These are phyloP conservation scores for Fusarium chuoi DNA, from an alignment of 2,329 filamentous ascomycete species.

Conservation along the genomic window DNA sequence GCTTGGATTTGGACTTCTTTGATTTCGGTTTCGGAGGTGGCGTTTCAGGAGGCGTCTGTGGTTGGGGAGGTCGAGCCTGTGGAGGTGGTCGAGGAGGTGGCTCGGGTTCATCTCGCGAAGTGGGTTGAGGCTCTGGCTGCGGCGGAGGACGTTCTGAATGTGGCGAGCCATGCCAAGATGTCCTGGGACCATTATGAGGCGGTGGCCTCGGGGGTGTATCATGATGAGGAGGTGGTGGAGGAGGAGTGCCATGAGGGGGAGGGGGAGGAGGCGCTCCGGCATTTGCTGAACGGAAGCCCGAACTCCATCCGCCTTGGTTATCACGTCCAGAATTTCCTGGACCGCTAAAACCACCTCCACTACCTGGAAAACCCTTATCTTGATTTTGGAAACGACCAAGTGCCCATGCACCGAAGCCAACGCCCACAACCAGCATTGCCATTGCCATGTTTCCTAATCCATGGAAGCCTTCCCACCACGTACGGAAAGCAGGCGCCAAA, in stretches of 20 bases:
- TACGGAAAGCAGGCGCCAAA: conserved; percentile 76
- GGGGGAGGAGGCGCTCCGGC: conserved; percentile 49
- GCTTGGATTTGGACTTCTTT: conserved; percentile 12
- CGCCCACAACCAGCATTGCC: conserved; percentile 74
- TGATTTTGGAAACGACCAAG: conserved; percentile 52
- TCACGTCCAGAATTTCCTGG: conserved; percentile 35
- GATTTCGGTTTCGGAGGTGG: conserved; percentile 42
- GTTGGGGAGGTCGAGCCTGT: conserved; percentile 29
- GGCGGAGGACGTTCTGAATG: conserved; percentile 40
- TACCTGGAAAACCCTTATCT: conserved; percentile 35
- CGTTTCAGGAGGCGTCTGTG: conserved; percentile 34
- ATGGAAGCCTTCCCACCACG: conserved; percentile 78
- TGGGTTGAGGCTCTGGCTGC: conserved; percentile 31
- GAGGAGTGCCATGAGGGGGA: conserved; percentile 48
- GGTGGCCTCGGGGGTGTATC: conserved; percentile 42
- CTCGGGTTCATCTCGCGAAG: conserved; percentile 34
- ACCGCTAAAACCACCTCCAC: conserved; percentile 34
- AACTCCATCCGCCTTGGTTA: conserved; percentile 46
- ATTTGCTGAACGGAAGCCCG: conserved; percentile 47
- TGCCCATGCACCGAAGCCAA: conserved; percentile 83
- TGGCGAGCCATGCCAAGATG: conserved; percentile 52
- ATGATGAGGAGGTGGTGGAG: conserved; percentile 50
- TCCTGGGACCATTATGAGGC: conserved; percentile 48
- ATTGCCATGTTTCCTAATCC: conserved; percentile 79
- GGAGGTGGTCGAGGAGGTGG: conserved; percentile 39